A percentile compares a stretch with the other conserved stretches of the same genome.
These are phyloP conservation scores for Neocatenulostroma microsporum DNA, from an alignment of 2,329 filamentous ascomycete genomes.

Conservation along the genomic window DNA sequence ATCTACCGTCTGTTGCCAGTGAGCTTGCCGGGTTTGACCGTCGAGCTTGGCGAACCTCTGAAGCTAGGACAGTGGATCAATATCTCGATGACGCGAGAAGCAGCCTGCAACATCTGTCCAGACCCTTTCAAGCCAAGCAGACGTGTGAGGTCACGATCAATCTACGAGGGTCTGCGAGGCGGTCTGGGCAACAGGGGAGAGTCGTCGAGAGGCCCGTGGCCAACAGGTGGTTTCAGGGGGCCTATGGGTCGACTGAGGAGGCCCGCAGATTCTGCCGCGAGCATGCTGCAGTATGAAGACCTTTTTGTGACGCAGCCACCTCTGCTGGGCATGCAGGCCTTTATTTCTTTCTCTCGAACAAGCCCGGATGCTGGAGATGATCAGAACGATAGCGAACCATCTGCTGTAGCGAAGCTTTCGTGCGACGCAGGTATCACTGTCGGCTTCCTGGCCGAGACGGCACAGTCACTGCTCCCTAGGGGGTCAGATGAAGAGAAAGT, in stretches of 20 bases:
- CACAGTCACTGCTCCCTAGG: conserved; percentile 15
- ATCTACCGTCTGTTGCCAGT: conserved; percentile 19
- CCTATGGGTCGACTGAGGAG: neutral
- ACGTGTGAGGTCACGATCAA: conserved; percentile 13
- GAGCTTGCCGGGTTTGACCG: conserved; percentile 16
- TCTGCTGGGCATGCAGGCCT: conserved; percentile 20
- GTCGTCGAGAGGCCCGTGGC: conserved; percentile 12
- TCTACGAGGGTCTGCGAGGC: conserved; percentile 16
- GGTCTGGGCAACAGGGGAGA: conserved; percentile 9
- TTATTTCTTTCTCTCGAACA: conserved; percentile 8
- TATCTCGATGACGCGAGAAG: conserved; percentile 15
- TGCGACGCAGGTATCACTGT: conserved; percentile 25
- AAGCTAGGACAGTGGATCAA: conserved; percentile 21
- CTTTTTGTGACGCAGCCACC: conserved; percentile 22
- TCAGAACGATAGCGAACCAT: conserved; percentile 1
- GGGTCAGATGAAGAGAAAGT: conserved; percentile 1
- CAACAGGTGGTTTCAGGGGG: too few species aligned
- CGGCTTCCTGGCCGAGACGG: conserved; percentile 23
- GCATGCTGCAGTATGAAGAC: conserved; percentile 10
- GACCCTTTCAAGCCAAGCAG: neutral
- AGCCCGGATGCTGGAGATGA: neutral
- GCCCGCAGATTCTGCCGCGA: neutral
- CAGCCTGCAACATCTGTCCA: conserved; percentile 15
- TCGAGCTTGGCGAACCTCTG: conserved; percentile 15
- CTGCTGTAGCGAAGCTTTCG: conserved; percentile 16